These are phyloP conservation scores for Diaporthe sp. DNA, from an alignment of 2,329 filamentous ascomycete genomes.

Conservation along the genomic window DNA sequence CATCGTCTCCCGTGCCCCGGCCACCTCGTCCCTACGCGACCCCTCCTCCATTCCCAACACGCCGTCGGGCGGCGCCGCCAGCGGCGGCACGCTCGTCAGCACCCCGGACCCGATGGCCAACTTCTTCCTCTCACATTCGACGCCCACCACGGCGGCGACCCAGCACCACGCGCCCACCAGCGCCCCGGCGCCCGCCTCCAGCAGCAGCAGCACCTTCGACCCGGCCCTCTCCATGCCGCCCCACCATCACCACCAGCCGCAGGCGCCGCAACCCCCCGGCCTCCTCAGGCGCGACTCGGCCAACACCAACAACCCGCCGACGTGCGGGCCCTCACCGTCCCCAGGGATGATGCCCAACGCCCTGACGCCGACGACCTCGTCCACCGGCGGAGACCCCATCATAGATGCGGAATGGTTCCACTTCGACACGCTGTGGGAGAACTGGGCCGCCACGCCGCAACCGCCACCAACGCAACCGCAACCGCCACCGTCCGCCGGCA, in stretches of 20 bases:
- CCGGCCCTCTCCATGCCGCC: constrained; percentile 7
- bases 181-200: neutral
- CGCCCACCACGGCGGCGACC: constrained; percentile 7
- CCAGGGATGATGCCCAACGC: constrained; percentile 31
- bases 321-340: constrained; percentile 22
- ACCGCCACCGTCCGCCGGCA: neutral
- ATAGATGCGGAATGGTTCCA: constrained; percentile 40
- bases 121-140: constrained; percentile 37
- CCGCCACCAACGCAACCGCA: neutral
- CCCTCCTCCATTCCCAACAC: constrained; percentile 37
- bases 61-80: neutral
- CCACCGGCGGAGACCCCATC: constrained; percentile 35
- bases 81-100: constrained; percentile 19
- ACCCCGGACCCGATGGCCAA: constrained; percentile 40
- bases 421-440: constrained; percentile 41
- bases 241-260: neutral
- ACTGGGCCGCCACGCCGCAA: constrained; percentile 27
- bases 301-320: neutral
- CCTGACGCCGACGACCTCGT: constrained; percentile 36
- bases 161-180: constrained; percentile 10
- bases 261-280: neutral
- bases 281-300: constrained; percentile 22
- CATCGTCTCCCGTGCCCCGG: constrained; percentile 32
- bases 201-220: constrained; percentile 14
- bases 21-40: constrained; percentile 27